phyloP scores from a whole-genome alignment of 2,329 filamentous ascomycete genomes.

The Epichloe aotearoae region DNA sequence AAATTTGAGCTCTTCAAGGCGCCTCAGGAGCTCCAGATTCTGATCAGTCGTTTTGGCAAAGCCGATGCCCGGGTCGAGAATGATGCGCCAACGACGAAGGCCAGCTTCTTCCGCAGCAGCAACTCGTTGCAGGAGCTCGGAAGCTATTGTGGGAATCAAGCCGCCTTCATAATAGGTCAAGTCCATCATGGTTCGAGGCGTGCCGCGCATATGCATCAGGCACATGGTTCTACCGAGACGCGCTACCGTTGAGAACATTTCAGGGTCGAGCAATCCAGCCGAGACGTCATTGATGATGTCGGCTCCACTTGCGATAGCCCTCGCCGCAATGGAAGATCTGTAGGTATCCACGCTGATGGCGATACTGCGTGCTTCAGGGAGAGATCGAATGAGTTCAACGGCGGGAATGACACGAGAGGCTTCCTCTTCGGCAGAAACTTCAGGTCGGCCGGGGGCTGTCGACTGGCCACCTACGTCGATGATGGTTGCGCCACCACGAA shows the following conservation, averaged over 20 bases:
- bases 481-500: constrained; percentile 62
- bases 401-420: constrained; percentile 63
- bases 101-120: constrained; percentile 65
- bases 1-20: constrained; percentile 48
- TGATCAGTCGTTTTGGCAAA: constrained; percentile 78
- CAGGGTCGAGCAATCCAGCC: constrained; percentile 61
- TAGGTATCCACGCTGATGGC: constrained; percentile 89
- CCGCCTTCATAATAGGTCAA: constrained; percentile 57
- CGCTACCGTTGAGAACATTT: constrained; percentile 74
- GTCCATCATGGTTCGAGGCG: constrained; percentile 65
- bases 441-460: constrained; percentile 61
- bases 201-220: constrained; percentile 91
- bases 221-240: constrained; percentile 63
- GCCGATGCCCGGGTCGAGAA: constrained; percentile 85
- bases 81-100: constrained; percentile 82
- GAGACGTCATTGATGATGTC: constrained; percentile 94
- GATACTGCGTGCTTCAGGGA: constrained; percentile 48
- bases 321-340: constrained; percentile 67
- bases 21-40: constrained; percentile 66
- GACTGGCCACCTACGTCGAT: constrained; percentile 92
- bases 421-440: constrained; percentile 63
- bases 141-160: constrained; percentile 49
- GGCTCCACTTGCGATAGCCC: constrained; percentile 64
- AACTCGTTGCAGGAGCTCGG: constrained; percentile 59
- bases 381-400: constrained; percentile 57